Percentiles rank a stretch among this genome's conserved stretches.
These are phyloP conservation scores for Ascosphaera acerosa DNA, from an alignment of 2,329 filamentous ascomycete species.

Conservation along the genomic window DNA sequence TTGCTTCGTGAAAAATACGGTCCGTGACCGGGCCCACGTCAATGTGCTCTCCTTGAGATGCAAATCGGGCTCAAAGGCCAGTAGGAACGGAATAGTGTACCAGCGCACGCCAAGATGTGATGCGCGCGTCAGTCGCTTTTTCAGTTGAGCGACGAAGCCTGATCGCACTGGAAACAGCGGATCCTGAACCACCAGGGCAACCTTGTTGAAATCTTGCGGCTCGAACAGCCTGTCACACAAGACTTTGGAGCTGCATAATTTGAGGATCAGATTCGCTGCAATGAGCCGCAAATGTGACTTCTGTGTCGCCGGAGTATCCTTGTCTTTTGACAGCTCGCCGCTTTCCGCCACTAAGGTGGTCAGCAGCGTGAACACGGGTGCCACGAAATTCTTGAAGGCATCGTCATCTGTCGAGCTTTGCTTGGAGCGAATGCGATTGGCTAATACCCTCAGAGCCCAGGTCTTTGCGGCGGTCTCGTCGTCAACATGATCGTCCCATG, in stretches of 20 bases:
- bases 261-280: conserved; percentile 58
- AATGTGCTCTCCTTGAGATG: conserved; percentile 48
- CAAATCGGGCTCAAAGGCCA: conserved; percentile 66
- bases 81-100: conserved; percentile 71
- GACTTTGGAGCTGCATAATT: conserved; percentile 51
- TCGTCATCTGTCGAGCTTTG: conserved; percentile 21
- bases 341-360: conserved; percentile 48
- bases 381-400: conserved; percentile 27
- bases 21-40: conserved; percentile 72
- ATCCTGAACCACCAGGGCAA: conserved; percentile 66
- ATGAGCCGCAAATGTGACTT: conserved; percentile 56
- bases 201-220: conserved; percentile 49
- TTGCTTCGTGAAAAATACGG: conserved; percentile 34
- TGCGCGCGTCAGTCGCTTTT: conserved; percentile 34
- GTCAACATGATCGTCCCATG: conserved; percentile 49
- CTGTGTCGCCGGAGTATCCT: conserved; percentile 52
- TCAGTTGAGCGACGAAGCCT: conserved; percentile 59
- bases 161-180: conserved; percentile 44
- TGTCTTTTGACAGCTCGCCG: conserved; percentile 55
- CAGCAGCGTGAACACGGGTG: conserved; percentile 52
- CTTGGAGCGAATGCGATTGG: conserved; percentile 55
- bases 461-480: conserved; percentile 65
- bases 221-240: conserved; percentile 49
- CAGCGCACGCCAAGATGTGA: conserved; percentile 59
- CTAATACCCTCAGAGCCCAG: conserved; percentile 59